Percentiles rank a stretch among this genome's conserved stretches.
These are phyloP conservation scores for Hsuehochloa calcarea DNA, from an alignment of 176 grass and related monocot genomes.

Conservation along the genomic window DNA sequence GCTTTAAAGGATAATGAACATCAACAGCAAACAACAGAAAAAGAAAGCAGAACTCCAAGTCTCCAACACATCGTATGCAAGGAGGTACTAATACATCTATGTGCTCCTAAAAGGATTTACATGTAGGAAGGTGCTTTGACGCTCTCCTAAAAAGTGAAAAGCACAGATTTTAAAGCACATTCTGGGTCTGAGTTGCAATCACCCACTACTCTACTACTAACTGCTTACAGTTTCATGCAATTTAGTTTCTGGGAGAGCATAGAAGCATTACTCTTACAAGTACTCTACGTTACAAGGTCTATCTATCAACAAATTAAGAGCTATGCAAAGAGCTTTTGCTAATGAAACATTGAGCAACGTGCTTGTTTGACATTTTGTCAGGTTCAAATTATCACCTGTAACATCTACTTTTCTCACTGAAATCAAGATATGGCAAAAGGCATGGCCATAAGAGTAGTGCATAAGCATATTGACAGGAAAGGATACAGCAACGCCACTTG, in stretches of 20 bases:
- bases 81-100: not conserved
- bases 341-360: not conserved
- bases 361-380: not conserved
- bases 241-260: not conserved
- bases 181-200: not conserved
- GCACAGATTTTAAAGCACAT: not conserved
- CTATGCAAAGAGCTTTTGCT: conserved; percentile 10
- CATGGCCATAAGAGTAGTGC: not conserved
- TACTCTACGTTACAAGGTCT: not conserved
- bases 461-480: conserved; percentile 40
- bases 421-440: not conserved
- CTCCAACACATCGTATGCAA: not conserved
- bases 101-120: not conserved
- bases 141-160: not conserved
- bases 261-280: not conserved
- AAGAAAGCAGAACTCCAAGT: not conserved
- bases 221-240: not conserved
- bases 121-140: not conserved
- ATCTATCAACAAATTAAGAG: not conserved
- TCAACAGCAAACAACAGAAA: not conserved
- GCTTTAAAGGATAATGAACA: not conserved
- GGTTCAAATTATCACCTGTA: not conserved
- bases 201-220: not conserved
- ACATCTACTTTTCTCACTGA: not conserved
- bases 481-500: conserved; percentile 97